Evolutionary conservation across 352 stramenopile species (phyloP).

Genomic region (Globisporangium cystogenes): DNA sequence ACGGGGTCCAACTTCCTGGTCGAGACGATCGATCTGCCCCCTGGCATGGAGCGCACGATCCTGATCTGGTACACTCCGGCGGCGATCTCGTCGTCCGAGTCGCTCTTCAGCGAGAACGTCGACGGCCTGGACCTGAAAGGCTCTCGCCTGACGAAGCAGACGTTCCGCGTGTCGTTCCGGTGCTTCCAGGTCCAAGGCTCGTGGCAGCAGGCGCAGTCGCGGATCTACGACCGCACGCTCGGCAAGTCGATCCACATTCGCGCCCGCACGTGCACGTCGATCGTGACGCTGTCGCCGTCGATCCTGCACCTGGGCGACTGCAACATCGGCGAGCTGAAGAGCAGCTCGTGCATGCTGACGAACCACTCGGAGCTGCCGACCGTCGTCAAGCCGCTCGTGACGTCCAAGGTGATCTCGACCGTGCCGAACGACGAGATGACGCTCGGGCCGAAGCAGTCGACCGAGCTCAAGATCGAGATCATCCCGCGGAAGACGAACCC

Average conservation of each 20-base stretch:
- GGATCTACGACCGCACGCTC: constrained; percentile 80
- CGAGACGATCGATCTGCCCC: constrained; percentile 82
- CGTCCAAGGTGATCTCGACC: constrained; percentile 87
- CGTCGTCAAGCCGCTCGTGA: constrained; percentile 82
- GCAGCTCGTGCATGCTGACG: constrained; percentile 81
- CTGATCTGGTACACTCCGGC: constrained; percentile 81
- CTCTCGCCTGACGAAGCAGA: constrained; percentile 79
- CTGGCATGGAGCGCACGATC: constrained; percentile 84
- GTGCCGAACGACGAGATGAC: constrained; percentile 86
- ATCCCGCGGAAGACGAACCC: constrained; percentile 87
- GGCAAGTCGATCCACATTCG: constrained; percentile 85
- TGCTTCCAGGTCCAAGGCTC: constrained; percentile 84
- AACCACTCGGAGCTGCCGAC: constrained; percentile 88
- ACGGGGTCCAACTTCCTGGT: constrained; percentile 84
- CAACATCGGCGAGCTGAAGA: constrained; percentile 88
- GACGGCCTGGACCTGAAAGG: constrained; percentile 78
- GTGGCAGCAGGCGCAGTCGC: constrained; percentile 82
- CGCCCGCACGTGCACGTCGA: constrained; percentile 81
- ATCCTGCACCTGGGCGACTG: constrained; percentile 85
- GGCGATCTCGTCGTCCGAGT: constrained; percentile 34
- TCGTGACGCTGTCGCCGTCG: constrained; percentile 81
- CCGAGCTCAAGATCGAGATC: constrained; percentile 87
- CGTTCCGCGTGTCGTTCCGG: constrained; percentile 82
- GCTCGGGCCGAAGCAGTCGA: constrained; percentile 81
- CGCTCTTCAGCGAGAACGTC: constrained; percentile 27